phyloP scores from a whole-genome alignment of 495 filamentous ascomycete genomes.

The Aspergillus panamensis region DNA sequence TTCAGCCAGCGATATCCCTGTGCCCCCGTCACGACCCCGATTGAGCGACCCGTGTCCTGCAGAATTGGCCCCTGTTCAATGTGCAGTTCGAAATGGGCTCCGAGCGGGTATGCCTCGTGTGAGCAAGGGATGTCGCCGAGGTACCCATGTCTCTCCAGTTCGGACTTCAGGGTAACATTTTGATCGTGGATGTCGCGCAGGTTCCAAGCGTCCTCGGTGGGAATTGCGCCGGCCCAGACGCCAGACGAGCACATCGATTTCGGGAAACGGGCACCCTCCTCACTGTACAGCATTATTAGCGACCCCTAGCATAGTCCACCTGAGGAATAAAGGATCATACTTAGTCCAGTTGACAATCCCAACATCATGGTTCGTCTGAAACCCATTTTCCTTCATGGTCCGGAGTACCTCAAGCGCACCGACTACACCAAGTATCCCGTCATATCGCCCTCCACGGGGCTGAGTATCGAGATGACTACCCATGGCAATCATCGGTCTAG shows the following conservation, averaged over 20 bases:
- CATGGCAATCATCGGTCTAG: constrained; percentile 41
- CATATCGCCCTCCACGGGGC: constrained; percentile 66
- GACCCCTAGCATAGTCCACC: neutral
- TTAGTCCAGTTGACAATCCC: constrained; percentile 75
- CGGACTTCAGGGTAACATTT: constrained; percentile 50
- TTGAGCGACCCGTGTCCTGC: constrained; percentile 49
- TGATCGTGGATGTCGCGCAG: constrained; percentile 49
- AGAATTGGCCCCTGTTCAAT: constrained; percentile 77
- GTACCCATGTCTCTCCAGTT: constrained; percentile 66
- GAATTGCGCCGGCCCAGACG: constrained; percentile 65
- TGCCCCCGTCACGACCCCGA: constrained; percentile 66
- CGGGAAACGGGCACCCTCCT: constrained; percentile 76
- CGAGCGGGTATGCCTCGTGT: constrained; percentile 41
- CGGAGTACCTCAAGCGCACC: constrained; percentile 66
- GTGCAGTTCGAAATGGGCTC: constrained; percentile 75
- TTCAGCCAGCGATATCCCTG: constrained; percentile 60
- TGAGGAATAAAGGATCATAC: neutral
- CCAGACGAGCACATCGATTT: constrained; percentile 72
- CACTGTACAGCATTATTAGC: constrained; percentile 29
- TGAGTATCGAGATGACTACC: constrained; percentile 56
- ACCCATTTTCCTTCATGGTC: constrained; percentile 59
- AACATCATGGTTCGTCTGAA: constrained; percentile 60
- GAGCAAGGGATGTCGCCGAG: constrained; percentile 47
- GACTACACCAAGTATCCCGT: constrained; percentile 68
- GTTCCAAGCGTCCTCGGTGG: constrained; percentile 57